These are phyloP conservation scores for Hysterangium stoloniferum DNA, from an alignment of 768 basidiomycete genomes.

Conservation along the genomic window DNA sequence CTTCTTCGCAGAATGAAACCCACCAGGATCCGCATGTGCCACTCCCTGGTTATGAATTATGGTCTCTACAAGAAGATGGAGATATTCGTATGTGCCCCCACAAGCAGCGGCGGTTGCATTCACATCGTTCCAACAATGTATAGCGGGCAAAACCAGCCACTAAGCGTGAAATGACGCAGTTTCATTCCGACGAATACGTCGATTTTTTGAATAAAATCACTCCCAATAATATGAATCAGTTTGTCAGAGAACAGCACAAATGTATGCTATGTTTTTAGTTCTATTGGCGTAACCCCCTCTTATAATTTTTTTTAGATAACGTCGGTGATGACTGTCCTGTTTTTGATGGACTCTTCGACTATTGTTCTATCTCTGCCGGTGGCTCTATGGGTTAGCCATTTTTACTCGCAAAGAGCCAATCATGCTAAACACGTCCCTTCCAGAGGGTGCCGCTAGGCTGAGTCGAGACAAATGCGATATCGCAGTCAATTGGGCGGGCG, in stretches of 20 bases:
- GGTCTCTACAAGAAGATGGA: constrained; percentile 99
- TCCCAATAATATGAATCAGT: constrained; percentile 91
- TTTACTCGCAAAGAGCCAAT: background rate
- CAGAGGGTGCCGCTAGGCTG: constrained; percentile 96
- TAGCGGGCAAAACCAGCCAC: constrained; percentile 99
- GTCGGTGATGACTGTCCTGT: constrained; percentile 99
- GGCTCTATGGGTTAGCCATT: constrained; percentile 87
- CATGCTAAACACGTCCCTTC: background rate
- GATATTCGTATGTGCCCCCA: constrained; percentile 71
- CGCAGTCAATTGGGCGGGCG: constrained; percentile 98
- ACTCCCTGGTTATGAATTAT: constrained; percentile 99
- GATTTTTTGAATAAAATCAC: constrained; percentile 93
- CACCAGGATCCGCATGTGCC: constrained; percentile 98
- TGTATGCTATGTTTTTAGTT: constrained; percentile 43
- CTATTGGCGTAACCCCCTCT: background rate
- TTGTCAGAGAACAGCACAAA: constrained; percentile 91
- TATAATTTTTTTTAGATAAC: constrained; percentile 52
- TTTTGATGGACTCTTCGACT: constrained; percentile 97
- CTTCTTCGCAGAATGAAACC: constrained; percentile 75
- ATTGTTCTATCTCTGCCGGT: constrained; percentile 99
- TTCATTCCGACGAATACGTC: constrained; percentile 98
- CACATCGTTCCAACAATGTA: background rate
- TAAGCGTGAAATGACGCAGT: constrained; percentile 99
- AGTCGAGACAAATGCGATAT: constrained; percentile 98
- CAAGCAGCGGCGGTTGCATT: background rate